Evolutionary conservation across 1,139 yeast species (phyloP).

Genomic region (Sugiyamaella paludigena): DNA sequence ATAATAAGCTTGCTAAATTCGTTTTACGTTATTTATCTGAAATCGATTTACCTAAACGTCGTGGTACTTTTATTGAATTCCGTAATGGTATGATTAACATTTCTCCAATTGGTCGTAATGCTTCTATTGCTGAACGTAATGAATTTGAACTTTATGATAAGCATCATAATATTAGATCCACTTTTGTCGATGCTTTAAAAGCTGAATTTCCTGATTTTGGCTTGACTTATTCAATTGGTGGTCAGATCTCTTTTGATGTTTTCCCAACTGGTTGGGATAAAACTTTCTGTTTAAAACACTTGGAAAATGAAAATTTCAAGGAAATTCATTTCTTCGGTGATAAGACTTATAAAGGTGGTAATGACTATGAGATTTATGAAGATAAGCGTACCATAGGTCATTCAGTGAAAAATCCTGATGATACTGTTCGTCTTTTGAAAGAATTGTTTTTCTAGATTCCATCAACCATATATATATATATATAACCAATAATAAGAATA

Average conservation of each 20-base stretch:
- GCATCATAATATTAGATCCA: conserved; percentile 73
- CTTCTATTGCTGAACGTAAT: conserved; percentile 87
- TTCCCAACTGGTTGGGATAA: conserved; percentile 99
- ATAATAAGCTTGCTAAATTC: conserved; percentile 83
- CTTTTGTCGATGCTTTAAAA: conserved; percentile 78
- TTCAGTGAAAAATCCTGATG: conserved; percentile 83
- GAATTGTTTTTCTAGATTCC: conserved; percentile 54
- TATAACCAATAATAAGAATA: no score
- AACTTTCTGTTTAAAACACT: conserved; percentile 95
- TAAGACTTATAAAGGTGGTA: conserved; percentile 96
- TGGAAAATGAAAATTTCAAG: conserved; percentile 77
- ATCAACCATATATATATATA: neutral
- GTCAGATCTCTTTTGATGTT: conserved; percentile 97
- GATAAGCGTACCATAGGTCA: conserved; percentile 95
- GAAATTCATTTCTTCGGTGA: conserved; percentile 97
- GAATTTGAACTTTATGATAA: conserved; percentile 86
- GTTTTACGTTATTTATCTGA: conserved; percentile 80
- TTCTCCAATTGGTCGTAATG: conserved; percentile 98
- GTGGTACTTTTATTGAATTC: conserved; percentile 98
- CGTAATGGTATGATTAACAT: conserved; percentile 99
- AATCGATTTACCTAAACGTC: conserved; percentile 72
- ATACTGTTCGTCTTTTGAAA: conserved; percentile 79
- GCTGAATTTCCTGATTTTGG: conserved; percentile 78
- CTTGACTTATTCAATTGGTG: conserved; percentile 96
- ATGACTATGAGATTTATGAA: conserved; percentile 92